Evolutionary conservation across 75 land plant species (phyloP).

Genomic region (Cunninghamia lanceolata): DNA sequence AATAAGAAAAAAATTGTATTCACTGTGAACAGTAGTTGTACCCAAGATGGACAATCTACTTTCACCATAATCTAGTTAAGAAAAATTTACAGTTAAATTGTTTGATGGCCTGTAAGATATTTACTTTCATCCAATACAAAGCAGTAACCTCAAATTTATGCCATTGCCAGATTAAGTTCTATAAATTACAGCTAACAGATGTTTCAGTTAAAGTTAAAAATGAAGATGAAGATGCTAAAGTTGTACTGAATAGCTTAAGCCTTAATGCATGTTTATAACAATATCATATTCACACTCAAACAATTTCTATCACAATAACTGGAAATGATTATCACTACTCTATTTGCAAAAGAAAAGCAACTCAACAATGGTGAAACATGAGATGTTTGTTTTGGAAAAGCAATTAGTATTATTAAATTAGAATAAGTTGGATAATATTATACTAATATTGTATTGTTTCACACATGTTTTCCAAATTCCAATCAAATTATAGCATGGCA

Average conservation of each 20-base stretch:
- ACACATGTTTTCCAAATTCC: no score
- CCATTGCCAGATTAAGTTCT: not conserved
- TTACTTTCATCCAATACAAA: not conserved
- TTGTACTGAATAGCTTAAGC: not conserved
- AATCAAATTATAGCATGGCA: no score
- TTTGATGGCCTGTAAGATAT: not conserved
- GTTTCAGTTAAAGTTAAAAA: not conserved
- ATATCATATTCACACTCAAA: not conserved
- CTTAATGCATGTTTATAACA: not conserved
- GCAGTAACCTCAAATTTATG: not conserved
- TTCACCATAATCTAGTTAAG: not conserved
- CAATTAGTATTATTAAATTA: not conserved
- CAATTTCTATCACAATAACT: not conserved
- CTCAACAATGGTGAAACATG: not conserved
- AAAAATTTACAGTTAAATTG: not conserved
- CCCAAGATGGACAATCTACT: not conserved
- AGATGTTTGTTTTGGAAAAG: not conserved
- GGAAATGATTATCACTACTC: not conserved
- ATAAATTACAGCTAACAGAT: not conserved
- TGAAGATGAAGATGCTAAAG: not conserved
- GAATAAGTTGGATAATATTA: no score
- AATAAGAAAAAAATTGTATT: no score
- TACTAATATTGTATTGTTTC: no score
- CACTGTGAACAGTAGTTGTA: not conserved
- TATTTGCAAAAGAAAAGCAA: not conserved